phyloP scores from a whole-genome alignment of 2,329 filamentous ascomycete genomes.

The Amesomyces nigricolor region DNA sequence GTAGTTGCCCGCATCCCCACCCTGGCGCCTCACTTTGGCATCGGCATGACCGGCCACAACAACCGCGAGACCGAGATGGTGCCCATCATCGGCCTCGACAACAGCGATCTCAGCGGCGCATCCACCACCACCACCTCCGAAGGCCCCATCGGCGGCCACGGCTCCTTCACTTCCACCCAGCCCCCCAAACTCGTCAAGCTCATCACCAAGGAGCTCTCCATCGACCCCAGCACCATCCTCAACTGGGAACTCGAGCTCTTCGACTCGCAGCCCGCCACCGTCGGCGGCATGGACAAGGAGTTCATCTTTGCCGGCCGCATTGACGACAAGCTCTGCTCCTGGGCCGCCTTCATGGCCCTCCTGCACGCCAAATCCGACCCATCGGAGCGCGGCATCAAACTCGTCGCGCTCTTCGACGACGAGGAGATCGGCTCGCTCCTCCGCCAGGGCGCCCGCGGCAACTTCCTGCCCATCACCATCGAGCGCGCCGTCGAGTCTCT shows the following conservation, averaged over 20 bases:
- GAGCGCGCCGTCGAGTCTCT: slow-evolving; percentile 73
- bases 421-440: slow-evolving; percentile 92
- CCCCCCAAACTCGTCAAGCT: slow-evolving; percentile 78
- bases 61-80: slow-evolving; percentile 93
- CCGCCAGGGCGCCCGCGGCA: slow-evolving; percentile 82
- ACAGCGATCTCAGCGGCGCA: slow-evolving; percentile 46
- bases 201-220: slow-evolving; percentile 71
- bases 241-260: slow-evolving; percentile 98
- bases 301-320: slow-evolving; percentile 94
- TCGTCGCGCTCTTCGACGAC: slow-evolving; percentile 92
- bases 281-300: slow-evolving; percentile 81
- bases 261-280: slow-evolving; percentile 77
- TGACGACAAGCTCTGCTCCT: slow-evolving; percentile 96
- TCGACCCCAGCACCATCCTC: slow-evolving; percentile 71
- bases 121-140: slow-evolving; percentile 31
- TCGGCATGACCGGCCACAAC: slow-evolving; percentile 59
- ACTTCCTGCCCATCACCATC: slow-evolving; percentile 77
- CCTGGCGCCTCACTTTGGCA: slow-evolving; percentile 88
- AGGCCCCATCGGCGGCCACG: slow-evolving; percentile 52
- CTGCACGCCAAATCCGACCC: slow-evolving; percentile 57
- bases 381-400: slow-evolving; percentile 67
- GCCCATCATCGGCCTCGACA: slow-evolving; percentile 85
- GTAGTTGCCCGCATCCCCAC: slow-evolving; percentile 79
- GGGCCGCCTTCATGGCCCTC: slow-evolving; percentile 80
- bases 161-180: slow-evolving; percentile 76